Percentiles rank a stretch among this genome's conserved stretches.
Conservation (phyloP, 2,329 filamentous ascomycete species). For the Diaporthe humulicola region DNA sequence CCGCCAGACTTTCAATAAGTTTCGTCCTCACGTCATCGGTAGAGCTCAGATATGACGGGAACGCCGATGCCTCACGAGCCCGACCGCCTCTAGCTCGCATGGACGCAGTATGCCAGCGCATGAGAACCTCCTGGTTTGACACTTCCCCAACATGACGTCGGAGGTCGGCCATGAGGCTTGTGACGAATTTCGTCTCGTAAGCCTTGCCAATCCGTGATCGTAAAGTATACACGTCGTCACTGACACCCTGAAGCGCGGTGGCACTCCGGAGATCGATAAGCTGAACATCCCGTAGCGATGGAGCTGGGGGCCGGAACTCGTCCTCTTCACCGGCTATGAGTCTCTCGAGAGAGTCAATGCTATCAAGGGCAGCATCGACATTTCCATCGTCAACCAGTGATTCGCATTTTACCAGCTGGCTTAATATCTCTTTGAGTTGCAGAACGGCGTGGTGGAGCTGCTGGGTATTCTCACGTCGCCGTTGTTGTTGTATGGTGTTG, state of each 20-base stretch:
- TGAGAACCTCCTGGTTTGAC: slow-evolving; percentile 79
- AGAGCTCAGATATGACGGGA: slow-evolving; percentile 84
- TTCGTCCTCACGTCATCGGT: slow-evolving; percentile 78
- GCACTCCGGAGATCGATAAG: slow-evolving; percentile 81
- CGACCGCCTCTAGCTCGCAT: slow-evolving; percentile 78
- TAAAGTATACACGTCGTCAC: slow-evolving; percentile 80
- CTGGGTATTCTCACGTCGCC: slow-evolving; percentile 85
- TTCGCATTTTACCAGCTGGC: slow-evolving; percentile 82
- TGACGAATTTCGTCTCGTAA: slow-evolving; percentile 85
- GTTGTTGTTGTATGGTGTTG: slow-evolving; percentile 85
- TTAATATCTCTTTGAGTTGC: slow-evolving; percentile 84
- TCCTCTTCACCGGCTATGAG: slow-evolving; percentile 81
- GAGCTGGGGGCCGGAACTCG: slow-evolving; percentile 40
- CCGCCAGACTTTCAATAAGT: slow-evolving; percentile 78
- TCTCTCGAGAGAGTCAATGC: slow-evolving; percentile 82
- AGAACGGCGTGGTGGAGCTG: slow-evolving; percentile 85
- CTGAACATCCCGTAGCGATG: slow-evolving; percentile 48
- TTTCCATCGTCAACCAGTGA: slow-evolving; percentile 85
- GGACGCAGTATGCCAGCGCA: slow-evolving; percentile 86
- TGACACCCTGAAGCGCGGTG: slow-evolving; percentile 84
- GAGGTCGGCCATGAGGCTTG: slow-evolving; percentile 83
- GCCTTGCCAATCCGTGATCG: slow-evolving; percentile 87
- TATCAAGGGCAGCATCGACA: slow-evolving; percentile 82
- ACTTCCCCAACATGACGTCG: slow-evolving; percentile 83
- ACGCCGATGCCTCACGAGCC: slow-evolving; percentile 74